Conservation (phyloP, 208 protist genomes). For the Trypanosoma congolense region DNA sequence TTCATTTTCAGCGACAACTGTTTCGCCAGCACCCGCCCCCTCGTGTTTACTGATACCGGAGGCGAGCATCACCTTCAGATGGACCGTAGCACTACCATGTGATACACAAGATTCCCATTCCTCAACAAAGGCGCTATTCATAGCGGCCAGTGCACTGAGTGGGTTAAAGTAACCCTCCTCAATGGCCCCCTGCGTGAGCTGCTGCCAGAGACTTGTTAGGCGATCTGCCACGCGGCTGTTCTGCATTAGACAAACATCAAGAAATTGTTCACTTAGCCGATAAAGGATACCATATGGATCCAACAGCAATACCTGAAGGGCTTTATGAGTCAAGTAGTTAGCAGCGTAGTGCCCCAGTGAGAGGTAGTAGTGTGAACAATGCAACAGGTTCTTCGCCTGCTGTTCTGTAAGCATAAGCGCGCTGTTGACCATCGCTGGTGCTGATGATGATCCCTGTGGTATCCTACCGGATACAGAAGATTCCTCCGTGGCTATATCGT, state of each 20-base stretch:
- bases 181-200: slow-evolving; percentile 15
- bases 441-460: not conserved
- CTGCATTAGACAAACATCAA: slow-evolving; percentile 76
- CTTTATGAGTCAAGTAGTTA: slow-evolving; percentile 74
- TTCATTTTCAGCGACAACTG: slow-evolving; percentile 2
- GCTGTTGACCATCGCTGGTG: too few relatives aligned
- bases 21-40: not conserved
- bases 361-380: slow-evolving; percentile 63
- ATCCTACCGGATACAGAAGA: not conserved
- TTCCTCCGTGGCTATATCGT: not conserved
- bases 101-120: slow-evolving; percentile 48
- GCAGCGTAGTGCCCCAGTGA: slow-evolving; percentile 39
- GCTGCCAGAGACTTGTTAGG: slow-evolving; percentile 48
- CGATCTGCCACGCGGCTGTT: slow-evolving; percentile 31
- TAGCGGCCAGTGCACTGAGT: slow-evolving; percentile 14
- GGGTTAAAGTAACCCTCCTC: slow-evolving; percentile 22
- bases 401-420: slow-evolving; percentile 14
- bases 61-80: slow-evolving; percentile 14
- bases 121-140: slow-evolving; percentile 48
- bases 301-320: slow-evolving; percentile 72
- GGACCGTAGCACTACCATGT: slow-evolving; percentile 28
- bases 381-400: slow-evolving; percentile 36
- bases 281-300: slow-evolving; percentile 64
- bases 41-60: slow-evolving; percentile 1
- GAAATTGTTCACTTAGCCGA: slow-evolving; percentile 42